A percentile compares a stretch with the other conserved stretches of the same genome.
These are phyloP conservation scores for Lanmaoa pseudosensibilis DNA, from an alignment of 768 basidiomycete genomes.

Conservation along the genomic window DNA sequence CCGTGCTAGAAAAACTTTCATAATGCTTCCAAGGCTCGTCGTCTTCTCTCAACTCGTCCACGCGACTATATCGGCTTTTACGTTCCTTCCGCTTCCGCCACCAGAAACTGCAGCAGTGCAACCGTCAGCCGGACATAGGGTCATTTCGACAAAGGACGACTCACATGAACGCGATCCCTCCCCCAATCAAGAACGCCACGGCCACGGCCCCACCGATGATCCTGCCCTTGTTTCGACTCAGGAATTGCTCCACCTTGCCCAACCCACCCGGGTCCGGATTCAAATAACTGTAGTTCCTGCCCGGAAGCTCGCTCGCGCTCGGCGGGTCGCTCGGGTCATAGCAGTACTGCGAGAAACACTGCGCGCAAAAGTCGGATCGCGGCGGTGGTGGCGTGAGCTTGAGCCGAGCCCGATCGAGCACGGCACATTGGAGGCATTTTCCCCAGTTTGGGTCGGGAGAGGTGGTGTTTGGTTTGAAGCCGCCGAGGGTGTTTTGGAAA, in stretches of 20 bases:
- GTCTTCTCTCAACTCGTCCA: constrained; percentile 29
- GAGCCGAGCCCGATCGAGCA: constrained; percentile 54
- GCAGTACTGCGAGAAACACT: constrained; percentile 62
- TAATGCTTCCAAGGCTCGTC: constrained; percentile 34
- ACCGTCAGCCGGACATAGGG: background rate
- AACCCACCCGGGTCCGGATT: constrained; percentile 59
- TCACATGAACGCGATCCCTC: constrained; percentile 37
- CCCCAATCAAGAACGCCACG: constrained; percentile 41
- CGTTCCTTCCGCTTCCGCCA: constrained; percentile 28
- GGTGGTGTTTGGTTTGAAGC: constrained; percentile 61
- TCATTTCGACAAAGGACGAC: background rate
- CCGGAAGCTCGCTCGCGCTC: constrained; percentile 42
- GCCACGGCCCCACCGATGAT: constrained; percentile 50
- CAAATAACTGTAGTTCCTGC: constrained; percentile 44
- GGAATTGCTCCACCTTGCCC: constrained; percentile 41
- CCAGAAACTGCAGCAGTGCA: constrained; percentile 25
- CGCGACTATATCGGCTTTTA: constrained; percentile 19
- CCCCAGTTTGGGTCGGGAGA: constrained; percentile 54
- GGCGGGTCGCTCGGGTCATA: constrained; percentile 61
- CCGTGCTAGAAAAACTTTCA: constrained; percentile 15
- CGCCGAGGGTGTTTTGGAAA: constrained; percentile 51
- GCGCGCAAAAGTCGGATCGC: constrained; percentile 51
- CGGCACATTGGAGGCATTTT: constrained; percentile 61
- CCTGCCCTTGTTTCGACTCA: constrained; percentile 44
- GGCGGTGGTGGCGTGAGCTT: constrained; percentile 35